Evolutionary conservation across 106 monocot genomes (phyloP).

Genomic region (Iris macrosiphon): DNA sequence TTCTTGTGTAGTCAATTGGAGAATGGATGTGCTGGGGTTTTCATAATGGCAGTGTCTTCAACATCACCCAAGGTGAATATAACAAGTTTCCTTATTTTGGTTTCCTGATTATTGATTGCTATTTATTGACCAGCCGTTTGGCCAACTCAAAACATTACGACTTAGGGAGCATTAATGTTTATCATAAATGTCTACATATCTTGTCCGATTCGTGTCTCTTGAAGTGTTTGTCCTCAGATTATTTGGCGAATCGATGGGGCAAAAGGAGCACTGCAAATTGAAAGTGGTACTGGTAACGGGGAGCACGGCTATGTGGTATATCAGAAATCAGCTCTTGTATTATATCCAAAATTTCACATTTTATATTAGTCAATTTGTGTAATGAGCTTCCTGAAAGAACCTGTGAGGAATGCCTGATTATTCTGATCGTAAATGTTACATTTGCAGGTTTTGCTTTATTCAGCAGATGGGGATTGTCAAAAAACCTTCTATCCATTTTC

Average conservation of each 20-base stretch:
- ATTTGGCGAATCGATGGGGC: constrained; percentile 80
- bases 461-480: constrained; percentile 41
- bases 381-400: neutral
- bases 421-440: neutral
- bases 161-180: no score
- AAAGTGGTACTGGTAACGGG: constrained; percentile 50
- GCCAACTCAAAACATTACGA: no score
- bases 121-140: no score
- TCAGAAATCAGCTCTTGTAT: constrained; percentile 16
- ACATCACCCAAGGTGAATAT: constrained; percentile 56
- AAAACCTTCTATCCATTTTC: constrained; percentile 63
- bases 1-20: constrained; percentile 56
- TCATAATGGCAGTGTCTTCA: constrained; percentile 70
- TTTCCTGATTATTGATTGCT: no score
- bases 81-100: neutral
- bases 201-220: no score
- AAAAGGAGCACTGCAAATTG: constrained; percentile 72
- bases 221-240: constrained; percentile 31
- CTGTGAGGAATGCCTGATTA: neutral
- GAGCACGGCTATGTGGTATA: constrained; percentile 70
- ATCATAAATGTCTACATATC: neutral
- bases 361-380: neutral
- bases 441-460: constrained; percentile 41
- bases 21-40: constrained; percentile 78
- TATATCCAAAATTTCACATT: neutral